A percentile compares a stretch with the other conserved stretches of the same genome.
These are phyloP conservation scores for Monilinia fructicola DNA, from an alignment of 2,329 filamentous ascomycete species.

Conservation along the genomic window DNA sequence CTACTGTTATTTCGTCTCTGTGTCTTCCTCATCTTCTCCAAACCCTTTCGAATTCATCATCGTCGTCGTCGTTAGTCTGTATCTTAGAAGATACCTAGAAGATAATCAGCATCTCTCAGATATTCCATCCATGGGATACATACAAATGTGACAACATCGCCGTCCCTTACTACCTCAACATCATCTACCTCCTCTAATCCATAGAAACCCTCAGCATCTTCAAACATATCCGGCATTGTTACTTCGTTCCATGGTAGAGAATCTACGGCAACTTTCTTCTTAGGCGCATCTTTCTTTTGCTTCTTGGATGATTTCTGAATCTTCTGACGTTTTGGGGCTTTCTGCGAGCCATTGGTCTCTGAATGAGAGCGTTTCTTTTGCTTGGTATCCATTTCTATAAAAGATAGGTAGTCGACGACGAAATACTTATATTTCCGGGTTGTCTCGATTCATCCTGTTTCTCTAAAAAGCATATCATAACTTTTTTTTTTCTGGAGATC, in stretches of 20 bases:
- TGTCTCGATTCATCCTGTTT: constrained; percentile 1
- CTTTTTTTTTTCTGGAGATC: constrained; percentile 3
- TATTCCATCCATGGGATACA: constrained; percentile 29
- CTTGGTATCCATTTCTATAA: constrained; percentile 34
- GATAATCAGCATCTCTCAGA: constrained; percentile 23
- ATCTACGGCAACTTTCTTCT: constrained; percentile 48
- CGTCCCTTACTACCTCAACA: constrained; percentile 76
- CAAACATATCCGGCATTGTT: constrained; percentile 72
- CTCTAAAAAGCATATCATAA: constrained; percentile 15
- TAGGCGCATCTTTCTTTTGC: constrained; percentile 31
- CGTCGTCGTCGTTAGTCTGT: constrained; percentile 45
- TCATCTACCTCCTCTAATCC: constrained; percentile 89
- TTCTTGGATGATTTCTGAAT: constrained; percentile 33
- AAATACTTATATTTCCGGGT: constrained; percentile 2
- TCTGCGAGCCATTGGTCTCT: constrained; percentile 30
- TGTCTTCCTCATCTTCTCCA: constrained; percentile 40
- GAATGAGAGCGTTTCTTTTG: constrained; percentile 38
- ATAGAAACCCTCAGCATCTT: constrained; percentile 92
- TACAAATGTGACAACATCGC: constrained; percentile 58
- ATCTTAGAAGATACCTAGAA: constrained; percentile 35
- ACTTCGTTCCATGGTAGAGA: constrained; percentile 57
- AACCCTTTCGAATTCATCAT: constrained; percentile 59
- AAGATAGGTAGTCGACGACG: background rate
- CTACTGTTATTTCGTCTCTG: constrained; percentile 37
- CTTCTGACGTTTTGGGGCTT: constrained; percentile 41